Evolutionary conservation across 2,329 filamentous ascomycete genomes (phyloP).

Genomic region (Pseudocercospora pini-densiflorae): DNA sequence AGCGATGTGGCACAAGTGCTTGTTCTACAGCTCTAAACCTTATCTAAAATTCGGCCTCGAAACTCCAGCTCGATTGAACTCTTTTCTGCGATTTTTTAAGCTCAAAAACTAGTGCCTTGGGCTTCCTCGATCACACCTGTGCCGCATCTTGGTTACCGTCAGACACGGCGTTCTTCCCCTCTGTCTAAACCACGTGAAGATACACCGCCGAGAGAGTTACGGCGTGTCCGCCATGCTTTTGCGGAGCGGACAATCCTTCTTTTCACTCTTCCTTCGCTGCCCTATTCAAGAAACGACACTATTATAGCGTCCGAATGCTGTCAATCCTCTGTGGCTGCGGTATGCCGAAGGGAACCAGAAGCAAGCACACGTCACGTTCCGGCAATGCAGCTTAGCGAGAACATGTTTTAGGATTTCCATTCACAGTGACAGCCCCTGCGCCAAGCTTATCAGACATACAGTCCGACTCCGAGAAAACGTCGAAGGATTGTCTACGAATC

Average conservation of each 20-base stretch:
- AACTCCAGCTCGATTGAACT: neutral
- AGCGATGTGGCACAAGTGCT: constrained; percentile 10
- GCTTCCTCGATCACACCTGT: constrained; percentile 1
- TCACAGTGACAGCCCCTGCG: neutral
- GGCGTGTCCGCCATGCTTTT: constrained; percentile 7
- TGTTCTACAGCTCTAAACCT: neutral
- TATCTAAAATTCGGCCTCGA: constrained; percentile 4
- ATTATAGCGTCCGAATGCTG: neutral
- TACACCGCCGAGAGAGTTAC: constrained; percentile 12
- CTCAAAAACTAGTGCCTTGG: neutral
- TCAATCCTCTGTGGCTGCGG: neutral
- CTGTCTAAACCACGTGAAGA: constrained; percentile 8
- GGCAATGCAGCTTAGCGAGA: constrained; percentile 3
- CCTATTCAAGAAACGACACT: neutral
- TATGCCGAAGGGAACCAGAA: neutral
- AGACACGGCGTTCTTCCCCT: constrained; percentile 5
- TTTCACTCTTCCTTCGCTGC: neutral
- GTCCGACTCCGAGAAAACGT: neutral
- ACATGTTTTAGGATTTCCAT: neutral
- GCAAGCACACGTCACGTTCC: neutral
- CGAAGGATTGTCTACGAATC: neutral
- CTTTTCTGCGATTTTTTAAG: neutral
- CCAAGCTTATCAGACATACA: neutral
- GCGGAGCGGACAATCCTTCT: neutral
- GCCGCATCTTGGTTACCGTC: constrained; percentile 7